A percentile compares a stretch with the other conserved stretches of the same genome.
Evolutionary conservation across 176 grass and related monocot species (phyloP).

Genomic region (Stipa capillata): DNA sequence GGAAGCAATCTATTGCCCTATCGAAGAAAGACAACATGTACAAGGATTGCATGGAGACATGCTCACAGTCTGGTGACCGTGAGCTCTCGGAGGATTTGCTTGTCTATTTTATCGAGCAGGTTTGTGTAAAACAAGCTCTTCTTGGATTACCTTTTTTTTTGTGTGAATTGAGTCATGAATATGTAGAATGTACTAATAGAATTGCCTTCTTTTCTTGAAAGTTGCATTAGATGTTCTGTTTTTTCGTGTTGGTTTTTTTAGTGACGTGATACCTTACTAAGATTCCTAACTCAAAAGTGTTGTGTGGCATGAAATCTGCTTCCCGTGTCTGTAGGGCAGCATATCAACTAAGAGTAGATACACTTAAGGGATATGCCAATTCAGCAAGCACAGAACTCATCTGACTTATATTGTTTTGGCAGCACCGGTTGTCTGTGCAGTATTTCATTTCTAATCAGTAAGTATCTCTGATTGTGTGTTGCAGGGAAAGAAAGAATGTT

Average conservation of each 20-base stretch:
- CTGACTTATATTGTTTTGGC: neutral
- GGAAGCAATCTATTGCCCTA: constrained; percentile 91
- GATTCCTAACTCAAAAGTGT: neutral
- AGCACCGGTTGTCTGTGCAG: neutral
- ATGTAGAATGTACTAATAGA: neutral
- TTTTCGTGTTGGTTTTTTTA: constrained; percentile 4
- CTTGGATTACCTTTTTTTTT: neutral
- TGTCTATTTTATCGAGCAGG: constrained; percentile 96
- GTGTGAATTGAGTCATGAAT: neutral
- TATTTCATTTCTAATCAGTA: constrained; percentile 9
- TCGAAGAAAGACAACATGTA: constrained; percentile 99
- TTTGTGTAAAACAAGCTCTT: constrained; percentile 9
- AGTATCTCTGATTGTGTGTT: constrained; percentile 17
- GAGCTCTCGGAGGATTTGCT: constrained; percentile 91
- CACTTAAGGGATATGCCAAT: neutral
- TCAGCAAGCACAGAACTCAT: neutral
- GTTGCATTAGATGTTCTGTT: neutral
- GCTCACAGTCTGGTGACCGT: constrained; percentile 86
- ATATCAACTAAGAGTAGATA: neutral
- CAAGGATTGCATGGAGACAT: constrained; percentile 99
- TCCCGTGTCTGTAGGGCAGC: neutral
- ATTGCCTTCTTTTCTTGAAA: neutral
- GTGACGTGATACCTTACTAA: neutral
- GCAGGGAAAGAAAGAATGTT: constrained; percentile 99
- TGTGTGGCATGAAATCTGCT: neutral